Evolutionary conservation across 805 yeast genomes (phyloP).

Genomic region (Helenozyma rhizophorensis): DNA sequence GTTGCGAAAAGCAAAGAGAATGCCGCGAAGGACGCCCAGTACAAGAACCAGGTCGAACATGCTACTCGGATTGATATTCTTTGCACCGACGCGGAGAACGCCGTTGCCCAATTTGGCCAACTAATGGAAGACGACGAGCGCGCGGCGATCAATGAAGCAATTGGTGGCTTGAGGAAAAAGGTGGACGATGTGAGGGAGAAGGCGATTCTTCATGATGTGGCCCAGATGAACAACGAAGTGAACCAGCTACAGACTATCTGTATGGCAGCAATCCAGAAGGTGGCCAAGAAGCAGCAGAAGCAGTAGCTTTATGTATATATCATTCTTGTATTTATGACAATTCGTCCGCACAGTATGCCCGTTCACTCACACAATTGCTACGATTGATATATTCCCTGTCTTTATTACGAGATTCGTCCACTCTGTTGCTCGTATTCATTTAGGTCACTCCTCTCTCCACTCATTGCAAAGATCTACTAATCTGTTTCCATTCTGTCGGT

Average conservation of each 20-base stretch:
- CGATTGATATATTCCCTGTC: too few species aligned
- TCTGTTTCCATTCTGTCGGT: constrained; percentile 41
- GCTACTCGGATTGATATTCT: constrained; percentile 76
- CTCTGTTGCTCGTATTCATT: too few species aligned
- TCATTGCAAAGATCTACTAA: constrained; percentile 8
- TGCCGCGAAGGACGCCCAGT: constrained; percentile 55
- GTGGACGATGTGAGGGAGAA: constrained; percentile 32
- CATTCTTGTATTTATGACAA: too few species aligned
- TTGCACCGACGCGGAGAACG: constrained; percentile 84
- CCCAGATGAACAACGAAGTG: constrained; percentile 29
- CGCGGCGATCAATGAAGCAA: constrained; percentile 15
- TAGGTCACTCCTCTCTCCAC: too few species aligned
- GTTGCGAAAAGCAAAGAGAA: constrained; percentile 62
- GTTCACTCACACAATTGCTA: too few species aligned
- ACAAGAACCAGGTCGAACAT: constrained; percentile 61
- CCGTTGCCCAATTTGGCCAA: constrained; percentile 65
- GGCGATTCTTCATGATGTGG: constrained; percentile 29
- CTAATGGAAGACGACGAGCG: constrained; percentile 48
- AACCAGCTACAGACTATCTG: constrained; percentile 35
- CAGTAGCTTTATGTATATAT: too few species aligned
- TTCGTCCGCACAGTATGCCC: too few species aligned
- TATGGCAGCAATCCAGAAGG: constrained; percentile 36
- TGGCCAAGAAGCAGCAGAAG: constrained; percentile 32
- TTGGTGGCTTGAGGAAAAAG: constrained; percentile 22
- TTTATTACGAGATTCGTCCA: too few species aligned